Base-by-base conservation (phyloP, 495 filamentous ascomycete species). In the Corynascus novoguineensis region DNA sequence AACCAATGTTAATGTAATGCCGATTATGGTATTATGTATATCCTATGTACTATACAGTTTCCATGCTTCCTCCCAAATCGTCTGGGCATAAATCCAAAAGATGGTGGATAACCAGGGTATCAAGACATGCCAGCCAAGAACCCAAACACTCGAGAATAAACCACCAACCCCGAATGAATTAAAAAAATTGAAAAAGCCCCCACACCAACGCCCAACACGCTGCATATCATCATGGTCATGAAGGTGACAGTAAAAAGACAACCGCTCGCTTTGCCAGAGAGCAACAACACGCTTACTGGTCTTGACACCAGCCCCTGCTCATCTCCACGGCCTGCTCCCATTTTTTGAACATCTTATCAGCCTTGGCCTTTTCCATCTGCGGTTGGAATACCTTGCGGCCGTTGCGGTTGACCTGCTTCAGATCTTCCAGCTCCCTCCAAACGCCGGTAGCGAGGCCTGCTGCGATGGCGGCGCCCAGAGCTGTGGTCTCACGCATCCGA, bases 291-390 rank as follows among this genome's bases (percentile, higher is more conserved):
- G 44, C 55, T 15, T 49, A 57, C 19, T 55, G 5, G 19, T 65
- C 56, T 14, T 72, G 71, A 48, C 87, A 73, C 91, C 91, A 96
- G 41, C 92, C 91, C 58, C 82, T 83, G 60, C 88, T 88, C 87
- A 95, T 96, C 68, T 93, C 83, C 12, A 97, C 92, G 3, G 91
- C 92, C 64, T 88, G 84, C 54, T 82, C 78, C 92, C 92, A 97
- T 63, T 83, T 83, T 53, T 75, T 80, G 62, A 91, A 95, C 84
- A 92, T 82, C 66, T 75, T 77, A 14, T 68, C 70, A 40, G 85
- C 85, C 66, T 84, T 74, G 53, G 81, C 79, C 41, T 70, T 62
- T 24, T 79, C 74, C 41, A 91, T 83, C 44, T 78, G 61, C 0
- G 92, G 90, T 51, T 73, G 67, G 73, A 97, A 97, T 31, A 84